Conservation (phyloP, 1,139 yeast genomes). For the Magnusiomyces starmeri region DNA sequence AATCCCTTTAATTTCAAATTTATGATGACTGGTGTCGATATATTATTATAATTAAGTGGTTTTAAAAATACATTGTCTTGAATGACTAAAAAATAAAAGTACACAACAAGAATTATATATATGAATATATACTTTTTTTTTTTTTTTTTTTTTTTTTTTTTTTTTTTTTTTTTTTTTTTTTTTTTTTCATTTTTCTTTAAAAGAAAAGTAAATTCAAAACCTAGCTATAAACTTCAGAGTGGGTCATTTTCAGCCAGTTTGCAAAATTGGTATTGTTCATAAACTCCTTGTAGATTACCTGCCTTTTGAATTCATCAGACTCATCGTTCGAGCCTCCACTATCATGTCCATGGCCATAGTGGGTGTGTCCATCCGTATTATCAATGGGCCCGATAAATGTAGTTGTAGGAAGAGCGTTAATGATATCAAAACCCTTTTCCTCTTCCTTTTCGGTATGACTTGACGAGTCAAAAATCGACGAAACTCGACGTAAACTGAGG, state of each 20-base stretch:
- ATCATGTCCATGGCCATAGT: neutral
- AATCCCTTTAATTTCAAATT: no score
- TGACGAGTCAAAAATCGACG: neutral
- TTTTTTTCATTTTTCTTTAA: neutral
- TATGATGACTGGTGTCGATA: no score
- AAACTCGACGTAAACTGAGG: neutral
- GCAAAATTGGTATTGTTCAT: slow-evolving; percentile 7
- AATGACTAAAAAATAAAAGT: no score
- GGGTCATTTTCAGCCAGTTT: slow-evolving; percentile 8
- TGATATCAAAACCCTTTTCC: neutral
- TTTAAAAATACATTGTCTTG: no score
- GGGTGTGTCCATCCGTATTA: neutral
- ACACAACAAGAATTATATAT: no score
- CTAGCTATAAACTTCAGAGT: slow-evolving; percentile 4
- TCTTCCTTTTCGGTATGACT: neutral
- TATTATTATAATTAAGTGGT: no score
- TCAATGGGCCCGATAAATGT: neutral
- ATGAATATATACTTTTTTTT: no score
- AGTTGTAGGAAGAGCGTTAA: neutral
- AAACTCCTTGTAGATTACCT: slow-evolving; percentile 8
- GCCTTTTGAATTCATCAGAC: neutral
- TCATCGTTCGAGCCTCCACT: neutral
- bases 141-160: neutral
- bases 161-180: neutral
- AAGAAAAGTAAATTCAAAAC: neutral